Evolutionary conservation across 2,329 filamentous ascomycete species (phyloP).

Genomic region (Alternaria ventricosa): DNA sequence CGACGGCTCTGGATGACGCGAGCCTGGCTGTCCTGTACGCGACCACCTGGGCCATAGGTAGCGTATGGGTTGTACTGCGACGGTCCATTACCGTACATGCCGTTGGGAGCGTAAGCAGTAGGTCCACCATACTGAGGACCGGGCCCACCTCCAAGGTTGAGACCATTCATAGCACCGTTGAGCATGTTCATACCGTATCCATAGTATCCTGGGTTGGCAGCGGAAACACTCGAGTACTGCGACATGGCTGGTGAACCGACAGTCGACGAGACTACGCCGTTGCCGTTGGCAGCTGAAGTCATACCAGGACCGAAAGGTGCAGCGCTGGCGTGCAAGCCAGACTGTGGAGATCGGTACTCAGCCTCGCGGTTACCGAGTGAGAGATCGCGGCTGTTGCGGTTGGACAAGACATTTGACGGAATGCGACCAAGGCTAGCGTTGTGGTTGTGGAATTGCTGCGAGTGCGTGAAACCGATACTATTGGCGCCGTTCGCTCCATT

Average conservation of each 20-base stretch:
- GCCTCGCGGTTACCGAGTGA: slow-evolving; percentile 58
- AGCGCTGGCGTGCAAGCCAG: slow-evolving; percentile 79
- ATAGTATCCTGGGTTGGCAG: slow-evolving; percentile 51
- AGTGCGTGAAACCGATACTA: slow-evolving; percentile 52
- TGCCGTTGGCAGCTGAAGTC: slow-evolving; percentile 38
- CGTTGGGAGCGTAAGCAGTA: slow-evolving; percentile 28
- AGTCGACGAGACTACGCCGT: slow-evolving; percentile 29
- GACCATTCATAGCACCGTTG: slow-evolving; percentile 70
- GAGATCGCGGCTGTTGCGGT: slow-evolving; percentile 76
- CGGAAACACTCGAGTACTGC: slow-evolving; percentile 38
- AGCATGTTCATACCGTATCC: slow-evolving; percentile 68
- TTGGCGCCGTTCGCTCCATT: slow-evolving; percentile 57
- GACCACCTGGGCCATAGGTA: slow-evolving; percentile 52
- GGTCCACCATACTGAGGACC: slow-evolving; percentile 51
- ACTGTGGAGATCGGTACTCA: slow-evolving; percentile 66
- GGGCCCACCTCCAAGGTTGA: slow-evolving; percentile 49
- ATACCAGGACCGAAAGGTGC: slow-evolving; percentile 76
- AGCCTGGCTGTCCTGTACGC: slow-evolving; percentile 75
- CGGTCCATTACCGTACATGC: slow-evolving; percentile 30
- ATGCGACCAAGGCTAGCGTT: slow-evolving; percentile 83
- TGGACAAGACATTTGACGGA: slow-evolving; percentile 68
- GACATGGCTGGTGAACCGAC: slow-evolving; percentile 41
- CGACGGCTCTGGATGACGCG: slow-evolving; percentile 79
- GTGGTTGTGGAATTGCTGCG: slow-evolving; percentile 71
- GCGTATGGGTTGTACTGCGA: slow-evolving; percentile 40